Percentiles rank a stretch among this genome's conserved stretches.
These are phyloP conservation scores for Gossypium mustelinum DNA, from an alignment of 345 rosid species.

Conservation along the genomic window DNA sequence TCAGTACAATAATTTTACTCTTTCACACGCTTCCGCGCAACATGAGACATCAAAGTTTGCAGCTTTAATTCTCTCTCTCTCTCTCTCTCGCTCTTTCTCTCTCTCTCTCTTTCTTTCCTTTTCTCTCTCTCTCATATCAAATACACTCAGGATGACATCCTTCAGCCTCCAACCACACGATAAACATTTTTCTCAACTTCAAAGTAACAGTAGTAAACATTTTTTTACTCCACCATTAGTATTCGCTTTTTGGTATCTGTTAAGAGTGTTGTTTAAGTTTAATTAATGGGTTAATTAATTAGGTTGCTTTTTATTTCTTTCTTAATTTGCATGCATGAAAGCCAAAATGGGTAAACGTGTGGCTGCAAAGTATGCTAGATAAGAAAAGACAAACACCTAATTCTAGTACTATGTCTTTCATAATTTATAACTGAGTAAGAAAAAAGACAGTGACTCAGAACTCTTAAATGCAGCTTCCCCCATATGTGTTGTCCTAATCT, in stretches of 20 bases:
- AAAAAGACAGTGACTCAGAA: neutral
- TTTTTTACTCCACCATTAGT: neutral
- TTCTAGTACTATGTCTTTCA: slow-evolving; percentile 7
- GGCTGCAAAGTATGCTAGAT: neutral
- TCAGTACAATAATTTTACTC: too few relatives aligned
- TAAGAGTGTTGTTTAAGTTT: neutral
- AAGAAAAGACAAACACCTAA: slow-evolving; percentile 1
- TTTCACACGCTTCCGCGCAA: too few relatives aligned
- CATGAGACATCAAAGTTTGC: slow-evolving; percentile 45
- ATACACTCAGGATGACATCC: slow-evolving; percentile 13
- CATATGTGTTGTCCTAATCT: neutral
- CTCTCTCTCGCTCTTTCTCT: neutral
- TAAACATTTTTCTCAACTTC: slow-evolving; percentile 7
- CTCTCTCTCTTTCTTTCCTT: neutral
- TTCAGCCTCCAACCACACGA: slow-evolving; percentile 26
- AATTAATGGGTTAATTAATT: neutral
- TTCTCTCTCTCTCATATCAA: neutral
- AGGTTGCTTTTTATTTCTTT: neutral
- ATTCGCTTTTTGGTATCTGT: neutral
- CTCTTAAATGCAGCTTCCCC: slow-evolving; percentile 1
- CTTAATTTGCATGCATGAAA: slow-evolving; percentile 9
- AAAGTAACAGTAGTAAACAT: neutral
- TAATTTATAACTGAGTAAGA: neutral
- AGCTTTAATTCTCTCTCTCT: slow-evolving; percentile 29
- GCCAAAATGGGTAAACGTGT: slow-evolving; percentile 8